phyloP scores from a whole-genome alignment of 164 flowering plant genomes.

The Macadamia integrifolia region DNA sequence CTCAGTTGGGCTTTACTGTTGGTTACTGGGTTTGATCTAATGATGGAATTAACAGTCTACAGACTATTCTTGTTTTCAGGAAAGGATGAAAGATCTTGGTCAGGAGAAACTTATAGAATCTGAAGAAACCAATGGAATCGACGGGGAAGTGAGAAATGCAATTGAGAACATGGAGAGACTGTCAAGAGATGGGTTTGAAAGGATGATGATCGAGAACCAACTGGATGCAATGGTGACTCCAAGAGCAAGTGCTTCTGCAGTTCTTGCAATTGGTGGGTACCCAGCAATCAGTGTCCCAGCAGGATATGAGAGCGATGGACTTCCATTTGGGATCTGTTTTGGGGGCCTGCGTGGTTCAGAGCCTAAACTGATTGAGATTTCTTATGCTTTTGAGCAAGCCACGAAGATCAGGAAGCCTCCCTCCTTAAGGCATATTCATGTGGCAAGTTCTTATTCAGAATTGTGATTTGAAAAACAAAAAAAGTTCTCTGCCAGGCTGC shows the following conservation, averaged over 20 bases:
- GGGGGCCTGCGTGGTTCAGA: conserved; percentile 37
- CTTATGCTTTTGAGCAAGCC: conserved; percentile 47
- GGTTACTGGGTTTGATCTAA: no score
- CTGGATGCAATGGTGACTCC: conserved; percentile 38
- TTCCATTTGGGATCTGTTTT: conserved; percentile 34
- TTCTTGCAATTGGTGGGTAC: conserved; percentile 35
- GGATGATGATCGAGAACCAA: conserved; percentile 26
- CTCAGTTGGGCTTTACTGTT: not conserved
- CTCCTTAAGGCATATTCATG: not conserved
- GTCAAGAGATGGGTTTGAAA: conserved; percentile 19
- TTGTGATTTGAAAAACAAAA: no score
- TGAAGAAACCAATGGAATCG: conserved; percentile 38
- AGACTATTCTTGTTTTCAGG: conserved; percentile 19
- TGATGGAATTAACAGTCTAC: no score
- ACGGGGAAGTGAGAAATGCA: conserved; percentile 18
- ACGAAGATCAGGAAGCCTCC: conserved; percentile 36
- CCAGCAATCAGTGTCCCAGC: conserved; percentile 32
- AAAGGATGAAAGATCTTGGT: conserved; percentile 25
- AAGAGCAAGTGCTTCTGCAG: conserved; percentile 8
- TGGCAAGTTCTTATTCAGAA: no score
- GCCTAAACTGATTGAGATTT: conserved; percentile 43
- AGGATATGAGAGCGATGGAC: conserved; percentile 24
- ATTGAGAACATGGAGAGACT: no score
- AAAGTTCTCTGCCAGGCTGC: no score
- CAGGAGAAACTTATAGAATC: conserved; percentile 30